phyloP scores from a whole-genome alignment of 371 early-diverging fungal genomes.

The Mucor lusitanicus region DNA sequence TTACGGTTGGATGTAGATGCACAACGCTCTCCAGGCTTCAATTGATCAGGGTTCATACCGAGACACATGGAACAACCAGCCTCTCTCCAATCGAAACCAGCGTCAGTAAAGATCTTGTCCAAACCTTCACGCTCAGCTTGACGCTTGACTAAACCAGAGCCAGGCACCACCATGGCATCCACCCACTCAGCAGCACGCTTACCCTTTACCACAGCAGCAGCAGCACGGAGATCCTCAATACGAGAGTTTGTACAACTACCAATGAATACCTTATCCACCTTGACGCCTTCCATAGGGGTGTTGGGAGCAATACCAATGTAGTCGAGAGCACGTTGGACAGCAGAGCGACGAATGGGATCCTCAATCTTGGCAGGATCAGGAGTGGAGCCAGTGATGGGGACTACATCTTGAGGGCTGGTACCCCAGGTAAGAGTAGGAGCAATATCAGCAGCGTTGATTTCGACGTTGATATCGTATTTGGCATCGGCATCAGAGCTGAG shows the following conservation, averaged over 20 bases:
- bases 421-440: slow-evolving; percentile 73
- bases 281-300: slow-evolving; percentile 58
- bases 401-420: slow-evolving; percentile 70
- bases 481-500: slow-evolving; percentile 63
- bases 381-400: slow-evolving; percentile 57
- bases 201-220: slow-evolving; percentile 64
- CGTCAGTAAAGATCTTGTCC: slow-evolving; percentile 64
- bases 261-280: slow-evolving; percentile 70
- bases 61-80: slow-evolving; percentile 78
- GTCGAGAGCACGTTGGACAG: slow-evolving; percentile 57
- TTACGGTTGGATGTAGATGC: slow-evolving; percentile 74
- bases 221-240: slow-evolving; percentile 71
- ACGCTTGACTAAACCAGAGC: slow-evolving; percentile 68
- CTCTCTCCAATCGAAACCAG: slow-evolving; percentile 76
- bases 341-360: slow-evolving; percentile 51
- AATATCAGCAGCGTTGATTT: slow-evolving; percentile 59
- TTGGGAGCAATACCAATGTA: slow-evolving; percentile 72
- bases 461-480: slow-evolving; percentile 60
- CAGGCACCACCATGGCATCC: slow-evolving; percentile 73
- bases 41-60: slow-evolving; percentile 76
- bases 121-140: slow-evolving; percentile 74
- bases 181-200: slow-evolving; percentile 64
- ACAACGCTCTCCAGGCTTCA: slow-evolving; percentile 68
- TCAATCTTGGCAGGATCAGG: slow-evolving; percentile 55
- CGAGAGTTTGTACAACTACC: slow-evolving; percentile 78